These are phyloP conservation scores for Metschnikowia koreensis DNA, from an alignment of 805 yeast species.

Conservation along the genomic window DNA sequence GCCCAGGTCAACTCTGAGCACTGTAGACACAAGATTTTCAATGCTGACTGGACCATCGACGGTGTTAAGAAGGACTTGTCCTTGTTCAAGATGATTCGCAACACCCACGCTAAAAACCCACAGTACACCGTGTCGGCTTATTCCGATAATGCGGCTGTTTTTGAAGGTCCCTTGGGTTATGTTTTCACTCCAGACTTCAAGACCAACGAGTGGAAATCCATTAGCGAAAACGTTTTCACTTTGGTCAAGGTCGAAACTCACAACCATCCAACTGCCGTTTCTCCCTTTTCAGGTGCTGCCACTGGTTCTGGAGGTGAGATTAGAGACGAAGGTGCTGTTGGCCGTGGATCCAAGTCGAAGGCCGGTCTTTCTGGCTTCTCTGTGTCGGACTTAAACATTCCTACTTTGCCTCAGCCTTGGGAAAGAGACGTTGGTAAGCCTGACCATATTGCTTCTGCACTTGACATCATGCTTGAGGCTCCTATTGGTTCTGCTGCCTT, in stretches of 20 bases:
- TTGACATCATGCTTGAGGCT: conserved; percentile 95
- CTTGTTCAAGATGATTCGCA: conserved; percentile 91
- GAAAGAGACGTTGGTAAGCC: conserved; percentile 90
- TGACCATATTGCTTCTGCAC: conserved; percentile 83
- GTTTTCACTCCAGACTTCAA: conserved; percentile 74
- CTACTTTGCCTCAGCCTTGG: conserved; percentile 90
- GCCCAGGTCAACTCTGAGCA: conserved; percentile 99
- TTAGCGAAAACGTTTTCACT: conserved; percentile 79
- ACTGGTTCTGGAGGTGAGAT: conserved; percentile 99
- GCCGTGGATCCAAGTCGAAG: conserved; percentile 95
- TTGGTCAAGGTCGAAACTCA: conserved; percentile 97
- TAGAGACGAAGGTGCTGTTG: conserved; percentile 99
- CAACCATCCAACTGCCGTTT: conserved; percentile 98
- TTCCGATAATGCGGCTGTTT: conserved; percentile 96
- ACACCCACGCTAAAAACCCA: conserved; percentile 80
- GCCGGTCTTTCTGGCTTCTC: conserved; percentile 95
- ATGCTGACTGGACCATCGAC: conserved; percentile 97
- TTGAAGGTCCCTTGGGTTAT: conserved; percentile 78
- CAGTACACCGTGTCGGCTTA: conserved; percentile 89
- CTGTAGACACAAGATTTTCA: conserved; percentile 98
- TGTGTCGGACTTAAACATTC: conserved; percentile 87
- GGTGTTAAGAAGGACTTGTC: conserved; percentile 69
- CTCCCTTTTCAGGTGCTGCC: conserved; percentile 99
- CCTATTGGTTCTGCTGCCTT: conserved; percentile 98
- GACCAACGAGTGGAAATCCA: conserved; percentile 70